Conservation (phyloP, 2,329 filamentous ascomycete genomes). For the Immersiporthe knoxdaviesiana region DNA sequence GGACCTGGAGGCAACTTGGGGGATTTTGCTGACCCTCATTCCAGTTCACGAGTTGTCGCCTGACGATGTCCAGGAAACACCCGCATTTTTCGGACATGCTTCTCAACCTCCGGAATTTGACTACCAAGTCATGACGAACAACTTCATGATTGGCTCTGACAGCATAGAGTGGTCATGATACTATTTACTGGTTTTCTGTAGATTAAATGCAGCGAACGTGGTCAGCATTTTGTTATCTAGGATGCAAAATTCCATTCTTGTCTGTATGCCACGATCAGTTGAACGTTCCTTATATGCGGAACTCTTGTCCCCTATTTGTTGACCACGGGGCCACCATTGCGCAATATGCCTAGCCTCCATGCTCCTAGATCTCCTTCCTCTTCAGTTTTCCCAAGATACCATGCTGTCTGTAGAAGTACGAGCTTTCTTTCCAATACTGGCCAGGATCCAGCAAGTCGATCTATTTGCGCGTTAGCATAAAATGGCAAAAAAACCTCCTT, state of each 20-base stretch:
- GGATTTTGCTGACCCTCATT: background rate
- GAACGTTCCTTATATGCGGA: background rate
- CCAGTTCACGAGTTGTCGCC: background rate
- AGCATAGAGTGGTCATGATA: background rate
- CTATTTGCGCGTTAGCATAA: background rate
- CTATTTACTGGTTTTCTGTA: background rate
- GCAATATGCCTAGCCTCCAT: background rate
- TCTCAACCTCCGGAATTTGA: background rate
- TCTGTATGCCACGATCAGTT: too few species aligned
- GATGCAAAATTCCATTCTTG: background rate
- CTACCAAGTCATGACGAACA: background rate
- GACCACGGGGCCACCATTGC: background rate
- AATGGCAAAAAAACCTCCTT: background rate
- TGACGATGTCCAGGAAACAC: background rate
- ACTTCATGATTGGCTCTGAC: background rate
- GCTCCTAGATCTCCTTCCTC: background rate
- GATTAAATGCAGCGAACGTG: background rate
- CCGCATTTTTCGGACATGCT: background rate
- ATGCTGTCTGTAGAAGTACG: slow-evolving; percentile 2
- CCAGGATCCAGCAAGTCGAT: background rate
- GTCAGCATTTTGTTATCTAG: background rate
- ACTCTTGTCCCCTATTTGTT: background rate
- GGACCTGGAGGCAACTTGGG: too few species aligned
- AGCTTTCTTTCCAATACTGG: slow-evolving; percentile 3
- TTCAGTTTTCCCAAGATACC: background rate